Evolutionary conservation across 768 basidiomycete genomes (phyloP).

Genomic region (Rhodotorula diobovata): DNA sequence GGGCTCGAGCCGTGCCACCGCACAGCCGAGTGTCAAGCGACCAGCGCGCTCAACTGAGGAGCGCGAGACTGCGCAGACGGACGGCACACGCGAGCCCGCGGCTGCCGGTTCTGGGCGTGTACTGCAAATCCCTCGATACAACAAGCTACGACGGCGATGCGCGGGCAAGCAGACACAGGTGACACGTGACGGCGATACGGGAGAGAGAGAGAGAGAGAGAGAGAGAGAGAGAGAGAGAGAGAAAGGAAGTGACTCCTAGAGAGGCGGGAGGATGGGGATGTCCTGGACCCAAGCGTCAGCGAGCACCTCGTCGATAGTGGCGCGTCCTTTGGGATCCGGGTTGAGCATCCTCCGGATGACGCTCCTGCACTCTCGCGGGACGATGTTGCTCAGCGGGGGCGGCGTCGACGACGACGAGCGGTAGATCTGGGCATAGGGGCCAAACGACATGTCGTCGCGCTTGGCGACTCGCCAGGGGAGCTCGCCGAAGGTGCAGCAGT

Average conservation of each 20-base stretch:
- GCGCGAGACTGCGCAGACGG: no score
- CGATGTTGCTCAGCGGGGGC: conserved; percentile 65
- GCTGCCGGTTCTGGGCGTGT: not conserved
- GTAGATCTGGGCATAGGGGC: conserved; percentile 60
- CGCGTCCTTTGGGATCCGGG: conserved; percentile 75
- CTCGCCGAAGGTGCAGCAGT: conserved; percentile 94
- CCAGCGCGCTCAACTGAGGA: no score
- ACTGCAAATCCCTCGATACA: not conserved
- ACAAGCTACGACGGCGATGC: not conserved
- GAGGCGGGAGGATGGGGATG: not conserved
- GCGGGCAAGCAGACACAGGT: no score
- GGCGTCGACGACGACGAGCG: conserved; percentile 33
- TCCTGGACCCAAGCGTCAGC: conserved; percentile 35
- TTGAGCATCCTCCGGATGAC: conserved; percentile 91
- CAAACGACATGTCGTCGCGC: conserved; percentile 69
- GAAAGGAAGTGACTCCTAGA: not conserved
- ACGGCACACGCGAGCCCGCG: no score
- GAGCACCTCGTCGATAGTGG: conserved; percentile 73
- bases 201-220: not conserved
- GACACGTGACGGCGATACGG: no score
- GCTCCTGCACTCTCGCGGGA: conserved; percentile 73
- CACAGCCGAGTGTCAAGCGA: no score
- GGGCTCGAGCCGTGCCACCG: no score
- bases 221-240: no score
- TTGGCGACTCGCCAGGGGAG: conserved; percentile 97